Evolutionary conservation across 2,329 filamentous ascomycete species (phyloP).

Genomic region (Calonectria pseudoturangicola): DNA sequence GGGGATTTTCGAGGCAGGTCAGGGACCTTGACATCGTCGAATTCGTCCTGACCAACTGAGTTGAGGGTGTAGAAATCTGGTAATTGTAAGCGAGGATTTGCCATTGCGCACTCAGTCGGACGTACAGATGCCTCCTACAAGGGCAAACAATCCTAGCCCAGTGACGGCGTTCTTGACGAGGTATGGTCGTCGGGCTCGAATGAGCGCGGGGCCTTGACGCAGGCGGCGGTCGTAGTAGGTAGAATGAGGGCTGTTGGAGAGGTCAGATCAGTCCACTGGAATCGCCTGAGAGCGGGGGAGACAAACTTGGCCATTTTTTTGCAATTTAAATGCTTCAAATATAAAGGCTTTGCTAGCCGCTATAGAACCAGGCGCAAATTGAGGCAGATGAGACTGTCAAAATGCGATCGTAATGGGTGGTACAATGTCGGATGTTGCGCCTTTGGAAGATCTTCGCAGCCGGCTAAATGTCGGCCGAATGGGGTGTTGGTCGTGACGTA

Average conservation of each 20-base stretch:
- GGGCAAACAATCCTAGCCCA: slow-evolving; percentile 82
- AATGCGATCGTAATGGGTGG: slow-evolving; percentile 35
- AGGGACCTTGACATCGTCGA: slow-evolving; percentile 95
- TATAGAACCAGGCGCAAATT: slow-evolving; percentile 28
- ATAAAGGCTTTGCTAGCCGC: neutral
- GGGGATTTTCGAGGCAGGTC: slow-evolving; percentile 77
- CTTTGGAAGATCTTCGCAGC: slow-evolving; percentile 48
- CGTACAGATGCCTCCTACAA: slow-evolving; percentile 93
- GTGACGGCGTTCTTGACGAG: slow-evolving; percentile 91
- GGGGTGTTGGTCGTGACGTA: slow-evolving; percentile 42
- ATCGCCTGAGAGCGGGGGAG: slow-evolving; percentile 28
- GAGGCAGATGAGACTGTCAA: slow-evolving; percentile 34
- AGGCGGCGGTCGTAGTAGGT: slow-evolving; percentile 95
- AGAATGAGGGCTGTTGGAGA: slow-evolving; percentile 65
- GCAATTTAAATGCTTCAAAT: neutral
- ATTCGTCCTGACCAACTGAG: slow-evolving; percentile 96
- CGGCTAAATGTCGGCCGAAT: slow-evolving; percentile 54
- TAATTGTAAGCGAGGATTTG: slow-evolving; percentile 42
- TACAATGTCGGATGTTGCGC: slow-evolving; percentile 43
- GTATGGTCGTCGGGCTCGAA: slow-evolving; percentile 94
- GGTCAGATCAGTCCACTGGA: slow-evolving; percentile 48
- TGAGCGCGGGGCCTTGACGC: slow-evolving; percentile 89
- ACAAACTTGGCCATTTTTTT: slow-evolving; percentile 54
- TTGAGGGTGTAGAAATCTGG: slow-evolving; percentile 80
- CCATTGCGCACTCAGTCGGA: slow-evolving; percentile 52